These are phyloP conservation scores for Trifolium subterraneum DNA, from an alignment of 306 rosid genomes.

Conservation along the genomic window DNA sequence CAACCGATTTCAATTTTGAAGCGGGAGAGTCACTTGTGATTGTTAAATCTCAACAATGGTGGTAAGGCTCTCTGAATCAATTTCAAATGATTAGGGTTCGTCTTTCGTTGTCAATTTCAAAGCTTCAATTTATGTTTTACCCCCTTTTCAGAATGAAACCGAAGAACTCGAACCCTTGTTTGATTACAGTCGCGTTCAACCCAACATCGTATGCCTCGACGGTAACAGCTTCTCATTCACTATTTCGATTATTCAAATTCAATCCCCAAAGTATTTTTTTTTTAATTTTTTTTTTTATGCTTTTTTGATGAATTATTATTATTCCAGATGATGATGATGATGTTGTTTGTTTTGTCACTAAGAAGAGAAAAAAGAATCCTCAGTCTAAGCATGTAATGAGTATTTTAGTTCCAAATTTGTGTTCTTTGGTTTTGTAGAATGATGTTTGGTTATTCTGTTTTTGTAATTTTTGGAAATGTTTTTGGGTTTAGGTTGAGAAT, in stretches of 20 bases:
- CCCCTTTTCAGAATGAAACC: conserved; percentile 54
- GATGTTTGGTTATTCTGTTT: conserved; percentile 25
- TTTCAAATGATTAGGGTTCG: conserved; percentile 39
- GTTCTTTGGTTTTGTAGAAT: neutral
- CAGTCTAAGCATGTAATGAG: conserved; percentile 39
- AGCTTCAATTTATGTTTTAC: neutral
- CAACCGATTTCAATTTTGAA: conserved; percentile 27
- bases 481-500: conserved; percentile 52
- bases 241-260: neutral
- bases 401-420: neutral
- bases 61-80: conserved; percentile 27
- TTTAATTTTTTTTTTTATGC: neutral
- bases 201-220: conserved; percentile 54
- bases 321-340: conserved; percentile 55
- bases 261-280: neutral
- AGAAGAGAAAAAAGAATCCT: conserved; percentile 53
- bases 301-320: conserved; percentile 9
- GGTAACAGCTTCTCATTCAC: conserved; percentile 33
- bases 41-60: neutral
- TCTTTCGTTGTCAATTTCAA: neutral
- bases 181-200: conserved; percentile 88
- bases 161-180: conserved; percentile 92
- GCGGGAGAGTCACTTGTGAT: conserved; percentile 23
- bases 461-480: conserved; percentile 15
- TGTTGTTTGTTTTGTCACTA: conserved; percentile 36